Base-by-base conservation (phyloP, 257 asterid genomes). In the Buddleja alternifolia region DNA sequence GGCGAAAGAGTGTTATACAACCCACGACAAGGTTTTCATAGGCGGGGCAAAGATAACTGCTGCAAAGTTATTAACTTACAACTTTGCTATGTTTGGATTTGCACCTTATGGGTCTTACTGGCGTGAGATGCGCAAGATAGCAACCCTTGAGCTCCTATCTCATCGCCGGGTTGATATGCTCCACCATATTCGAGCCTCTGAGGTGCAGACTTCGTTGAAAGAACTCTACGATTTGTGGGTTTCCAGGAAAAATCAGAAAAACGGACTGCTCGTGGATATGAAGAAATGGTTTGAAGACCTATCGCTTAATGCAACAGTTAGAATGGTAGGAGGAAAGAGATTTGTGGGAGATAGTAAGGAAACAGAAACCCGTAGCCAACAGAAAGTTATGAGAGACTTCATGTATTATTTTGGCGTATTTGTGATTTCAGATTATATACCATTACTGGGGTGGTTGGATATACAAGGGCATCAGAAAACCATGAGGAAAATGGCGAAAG, bases 61-160 rank as follows among this genome's bases (percentile, higher is more conserved):
- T 4, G 3, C 77, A 0, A 57, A 59, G 45, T 37, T 63, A 12
- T 48, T 76, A 2, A 15, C 56, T 6, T 76, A 76, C 74, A 41
- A 66, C 74, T 41, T 3, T 4, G 72, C 77, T 41, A 71, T 71
- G 77, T 76, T 76, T 10, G 81, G 60, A 0, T 21, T 71, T 17
- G 61, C 81, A 0, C 74, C 81, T 12, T 76, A 66, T 15, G 74
- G 81, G 6, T 44, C 77, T 12, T 71, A 70, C 73, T 70, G 77
- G 81, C 73, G 77, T 7, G 55, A 65, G 59, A 56, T 76, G 73
- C 77, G 81, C 51, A 76, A 66, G 73, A 70, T 76, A 8, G 63
- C 51, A 40, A 70, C 77, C 46, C 69, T 70, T 12, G 73, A 76
- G 81, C 77, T 76, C 24, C 66, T 76, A 9, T 57, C 81, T 12